These are phyloP conservation scores for Populus deltoides DNA, from an alignment of 345 rosid genomes.

Conservation along the genomic window DNA sequence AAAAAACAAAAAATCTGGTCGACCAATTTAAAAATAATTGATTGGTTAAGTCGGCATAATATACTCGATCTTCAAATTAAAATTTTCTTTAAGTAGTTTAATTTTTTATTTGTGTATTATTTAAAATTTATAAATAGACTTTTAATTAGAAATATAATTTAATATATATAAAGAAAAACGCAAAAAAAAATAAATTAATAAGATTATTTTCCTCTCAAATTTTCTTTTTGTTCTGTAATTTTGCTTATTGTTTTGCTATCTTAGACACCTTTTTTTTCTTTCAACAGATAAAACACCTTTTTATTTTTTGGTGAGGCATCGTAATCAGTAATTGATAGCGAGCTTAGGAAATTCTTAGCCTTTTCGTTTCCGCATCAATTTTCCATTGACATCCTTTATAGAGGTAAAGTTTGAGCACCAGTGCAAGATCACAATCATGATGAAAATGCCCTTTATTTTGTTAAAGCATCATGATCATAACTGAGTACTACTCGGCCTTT, in stretches of 20 bases:
- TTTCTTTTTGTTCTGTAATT: too few relatives aligned
- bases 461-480: background rate
- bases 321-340: background rate
- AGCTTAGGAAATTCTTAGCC: background rate
- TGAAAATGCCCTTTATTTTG: background rate
- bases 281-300: background rate
- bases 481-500: background rate
- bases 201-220: too few relatives aligned
- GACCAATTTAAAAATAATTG: accelerated
- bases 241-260: too few relatives aligned
- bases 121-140: too few relatives aligned
- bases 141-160: too few relatives aligned
- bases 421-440: background rate
- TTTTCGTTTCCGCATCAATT: background rate
- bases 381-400: background rate
- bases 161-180: too few relatives aligned
- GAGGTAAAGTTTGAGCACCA: background rate
- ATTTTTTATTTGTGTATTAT: accelerated
- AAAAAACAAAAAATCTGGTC: too few relatives aligned
- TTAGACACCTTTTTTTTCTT: too few relatives aligned
- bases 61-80: too few relatives aligned
- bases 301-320: background rate
- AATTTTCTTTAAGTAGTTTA: too few relatives aligned
- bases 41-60: accelerated
- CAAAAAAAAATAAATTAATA: too few relatives aligned